A percentile compares a stretch with the other conserved stretches of the same genome.
These are phyloP conservation scores for Chimonanthus praecox DNA, from an alignment of 164 flowering plant genomes.

Conservation along the genomic window DNA sequence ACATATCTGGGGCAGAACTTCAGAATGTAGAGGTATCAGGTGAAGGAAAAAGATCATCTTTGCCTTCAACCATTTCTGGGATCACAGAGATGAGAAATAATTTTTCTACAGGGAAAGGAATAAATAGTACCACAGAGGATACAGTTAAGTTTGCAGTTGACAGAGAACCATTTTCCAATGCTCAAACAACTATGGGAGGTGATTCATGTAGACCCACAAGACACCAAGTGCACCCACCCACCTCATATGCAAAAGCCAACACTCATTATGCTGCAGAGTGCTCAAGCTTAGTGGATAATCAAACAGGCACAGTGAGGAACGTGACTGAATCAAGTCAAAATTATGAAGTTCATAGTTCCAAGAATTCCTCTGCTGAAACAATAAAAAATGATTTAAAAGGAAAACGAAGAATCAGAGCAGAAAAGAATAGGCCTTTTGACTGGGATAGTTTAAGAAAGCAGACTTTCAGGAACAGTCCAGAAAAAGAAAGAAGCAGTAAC, in stretches of 20 bases:
- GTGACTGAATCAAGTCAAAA: slow-evolving; percentile 1
- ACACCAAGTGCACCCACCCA: not conserved
- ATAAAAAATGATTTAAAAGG: slow-evolving; percentile 18
- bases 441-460: slow-evolving; percentile 73
- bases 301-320: slow-evolving; percentile 8
- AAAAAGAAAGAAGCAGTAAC: slow-evolving; percentile 31
- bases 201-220: not conserved
- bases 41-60: slow-evolving; percentile 27
- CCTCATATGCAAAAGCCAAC: slow-evolving; percentile 6
- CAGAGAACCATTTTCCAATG: slow-evolving; percentile 1
- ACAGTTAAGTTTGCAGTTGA: not conserved
- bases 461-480: slow-evolving; percentile 20
- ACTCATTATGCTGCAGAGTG: slow-evolving; percentile 6
- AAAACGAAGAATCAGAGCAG: slow-evolving; percentile 26
- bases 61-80: slow-evolving; percentile 23
- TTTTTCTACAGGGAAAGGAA: slow-evolving; percentile 7
- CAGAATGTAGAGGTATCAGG: slow-evolving; percentile 13
- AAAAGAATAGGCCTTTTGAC: slow-evolving; percentile 36
- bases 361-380: slow-evolving; percentile 8
- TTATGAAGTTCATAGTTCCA: slow-evolving; percentile 16
- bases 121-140: slow-evolving; percentile 9
- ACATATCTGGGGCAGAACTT: slow-evolving; percentile 18
- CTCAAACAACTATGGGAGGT: not conserved
- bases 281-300: slow-evolving; percentile 3
- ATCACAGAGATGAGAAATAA: slow-evolving; percentile 5